Evolutionary conservation across 2,329 filamentous ascomycete genomes (phyloP).

Genomic region (Calonectria crousiana): DNA sequence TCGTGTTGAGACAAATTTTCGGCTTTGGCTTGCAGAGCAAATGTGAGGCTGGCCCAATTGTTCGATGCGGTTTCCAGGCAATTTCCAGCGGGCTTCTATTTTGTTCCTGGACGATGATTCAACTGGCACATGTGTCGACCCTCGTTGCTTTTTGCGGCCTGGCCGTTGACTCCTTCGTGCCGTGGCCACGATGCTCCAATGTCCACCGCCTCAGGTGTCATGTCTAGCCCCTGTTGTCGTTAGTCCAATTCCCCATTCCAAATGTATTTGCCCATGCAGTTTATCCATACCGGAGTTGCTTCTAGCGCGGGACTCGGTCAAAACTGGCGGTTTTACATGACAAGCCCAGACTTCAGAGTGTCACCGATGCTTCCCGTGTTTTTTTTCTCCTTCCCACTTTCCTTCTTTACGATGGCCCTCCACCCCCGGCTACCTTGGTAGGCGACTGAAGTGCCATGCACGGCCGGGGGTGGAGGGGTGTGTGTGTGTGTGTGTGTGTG

Average conservation of each 20-base stretch:
- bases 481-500: background rate
- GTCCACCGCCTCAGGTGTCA: conserved; percentile 6
- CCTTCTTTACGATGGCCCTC: background rate
- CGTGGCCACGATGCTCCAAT: background rate
- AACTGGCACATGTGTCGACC: background rate
- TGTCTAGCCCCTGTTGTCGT: background rate
- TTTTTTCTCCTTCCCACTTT: background rate
- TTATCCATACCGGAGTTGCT: conserved; percentile 4
- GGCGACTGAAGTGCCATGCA: background rate
- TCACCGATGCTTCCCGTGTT: background rate
- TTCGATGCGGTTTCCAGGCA: background rate
- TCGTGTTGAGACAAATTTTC: background rate
- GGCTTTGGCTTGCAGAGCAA: background rate
- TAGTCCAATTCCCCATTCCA: background rate
- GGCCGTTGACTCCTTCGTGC: background rate
- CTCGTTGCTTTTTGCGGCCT: background rate
- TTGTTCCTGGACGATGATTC: conserved; percentile 8
- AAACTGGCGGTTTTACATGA: conserved; percentile 5
- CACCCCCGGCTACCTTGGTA: background rate
- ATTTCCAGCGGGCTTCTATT: conserved; percentile 1
- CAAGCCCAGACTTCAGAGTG: background rate
- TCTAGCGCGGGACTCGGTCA: conserved; percentile 3
- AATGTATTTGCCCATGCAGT: conserved; percentile 1
- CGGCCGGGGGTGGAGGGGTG: background rate
- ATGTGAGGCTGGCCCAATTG: background rate